A percentile compares a stretch with the other conserved stretches of the same genome.
Conservation (phyloP, 352 stramenopile species). For the Pythium sukuiense region DNA sequence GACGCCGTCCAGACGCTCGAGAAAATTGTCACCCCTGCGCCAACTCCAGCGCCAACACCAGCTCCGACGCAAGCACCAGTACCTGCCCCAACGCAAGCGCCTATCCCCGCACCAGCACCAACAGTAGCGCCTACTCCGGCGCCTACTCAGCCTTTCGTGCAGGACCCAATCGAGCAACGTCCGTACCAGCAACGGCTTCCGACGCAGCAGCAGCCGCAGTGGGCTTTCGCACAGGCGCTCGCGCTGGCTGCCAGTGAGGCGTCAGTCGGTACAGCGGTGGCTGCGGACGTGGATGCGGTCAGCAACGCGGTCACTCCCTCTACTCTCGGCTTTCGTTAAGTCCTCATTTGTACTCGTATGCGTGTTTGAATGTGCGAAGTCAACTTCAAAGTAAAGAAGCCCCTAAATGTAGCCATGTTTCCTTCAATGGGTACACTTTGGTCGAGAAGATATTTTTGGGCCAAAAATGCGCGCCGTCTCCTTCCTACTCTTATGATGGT, state of each 20-base stretch:
- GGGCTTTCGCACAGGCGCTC: neutral
- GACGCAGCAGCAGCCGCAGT: slow-evolving; percentile 11
- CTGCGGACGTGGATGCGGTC: slow-evolving; percentile 5
- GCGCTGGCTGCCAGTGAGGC: neutral
- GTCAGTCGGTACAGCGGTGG: slow-evolving; percentile 5
- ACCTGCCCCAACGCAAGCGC: neutral
- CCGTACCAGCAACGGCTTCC: slow-evolving; percentile 16
- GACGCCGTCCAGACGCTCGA: slow-evolving; percentile 22
- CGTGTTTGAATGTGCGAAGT: neutral
- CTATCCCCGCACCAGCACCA: neutral
- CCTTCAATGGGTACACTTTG: neutral
- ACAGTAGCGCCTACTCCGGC: neutral
- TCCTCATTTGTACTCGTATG: neutral
- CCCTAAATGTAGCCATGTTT: slow-evolving; percentile 5
- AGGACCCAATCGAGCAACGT: neutral
- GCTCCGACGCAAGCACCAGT: neutral
- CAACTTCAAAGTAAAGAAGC: neutral
- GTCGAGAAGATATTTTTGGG: neutral
- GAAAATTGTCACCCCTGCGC: neutral
- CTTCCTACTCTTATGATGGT: neutral
- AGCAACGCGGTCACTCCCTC: slow-evolving; percentile 1
- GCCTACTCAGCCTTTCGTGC: neutral
- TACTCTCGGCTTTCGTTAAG: slow-evolving; percentile 11
- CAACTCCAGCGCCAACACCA: neutral
- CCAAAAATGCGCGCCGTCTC: neutral